These are phyloP conservation scores for Tricholoma furcatifolium DNA, from an alignment of 768 basidiomycete genomes.

Conservation along the genomic window DNA sequence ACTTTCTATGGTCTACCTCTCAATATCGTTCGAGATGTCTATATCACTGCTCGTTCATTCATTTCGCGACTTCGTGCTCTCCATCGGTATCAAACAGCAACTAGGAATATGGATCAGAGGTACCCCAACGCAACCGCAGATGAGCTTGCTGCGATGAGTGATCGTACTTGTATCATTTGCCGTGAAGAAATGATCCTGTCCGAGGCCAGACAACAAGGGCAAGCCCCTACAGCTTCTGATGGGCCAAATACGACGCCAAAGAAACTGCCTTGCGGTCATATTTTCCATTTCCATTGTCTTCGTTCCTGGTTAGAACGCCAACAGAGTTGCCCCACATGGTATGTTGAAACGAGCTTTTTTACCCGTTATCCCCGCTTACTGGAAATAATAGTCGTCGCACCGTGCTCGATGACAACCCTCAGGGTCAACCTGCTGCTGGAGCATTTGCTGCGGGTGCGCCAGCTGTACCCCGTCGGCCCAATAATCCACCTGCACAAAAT, in stretches of 20 bases:
- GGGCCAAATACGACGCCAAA: slow-evolving; percentile 96
- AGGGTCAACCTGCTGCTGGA: slow-evolving; percentile 31
- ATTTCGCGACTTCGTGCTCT: slow-evolving; percentile 83
- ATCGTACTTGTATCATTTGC: slow-evolving; percentile 96
- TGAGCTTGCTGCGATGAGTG: slow-evolving; percentile 78
- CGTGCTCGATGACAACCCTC: slow-evolving; percentile 57
- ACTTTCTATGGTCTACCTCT: slow-evolving; percentile 93
- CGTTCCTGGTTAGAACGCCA: slow-evolving; percentile 98
- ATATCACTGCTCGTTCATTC: slow-evolving; percentile 93
- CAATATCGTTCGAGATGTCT: slow-evolving; percentile 96
- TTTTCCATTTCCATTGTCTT: slow-evolving; percentile 97
- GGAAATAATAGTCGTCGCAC: slow-evolving; percentile 59
- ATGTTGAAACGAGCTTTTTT: slow-evolving; percentile 24
- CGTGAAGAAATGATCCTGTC: slow-evolving; percentile 85
- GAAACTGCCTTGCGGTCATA: slow-evolving; percentile 93
- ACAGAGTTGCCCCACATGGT: slow-evolving; percentile 99
- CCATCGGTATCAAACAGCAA: slow-evolving; percentile 90
- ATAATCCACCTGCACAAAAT: slow-evolving; percentile 26
- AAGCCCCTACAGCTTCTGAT: slow-evolving; percentile 37
- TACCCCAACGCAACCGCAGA: slow-evolving; percentile 91
- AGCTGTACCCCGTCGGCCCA: slow-evolving; percentile 30
- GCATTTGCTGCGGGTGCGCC: slow-evolving; percentile 19
- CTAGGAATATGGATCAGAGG: slow-evolving; percentile 92
- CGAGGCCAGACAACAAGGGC: slow-evolving; percentile 18
- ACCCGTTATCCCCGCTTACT: slow-evolving; percentile 9